phyloP scores from a whole-genome alignment of 805 yeast genomes.

The Yamadazyma endophytica region DNA sequence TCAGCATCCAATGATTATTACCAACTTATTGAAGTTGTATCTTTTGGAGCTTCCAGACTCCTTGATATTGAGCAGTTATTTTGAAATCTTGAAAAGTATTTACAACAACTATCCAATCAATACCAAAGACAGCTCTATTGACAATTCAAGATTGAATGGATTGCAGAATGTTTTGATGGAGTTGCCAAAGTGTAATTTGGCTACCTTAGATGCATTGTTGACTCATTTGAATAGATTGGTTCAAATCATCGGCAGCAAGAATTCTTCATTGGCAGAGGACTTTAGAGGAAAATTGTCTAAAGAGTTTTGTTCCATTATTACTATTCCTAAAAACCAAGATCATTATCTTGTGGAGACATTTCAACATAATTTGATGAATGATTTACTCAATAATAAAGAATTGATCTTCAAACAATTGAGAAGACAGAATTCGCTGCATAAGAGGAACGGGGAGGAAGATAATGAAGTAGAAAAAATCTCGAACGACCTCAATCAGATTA shows the following conservation, averaged over 20 bases:
- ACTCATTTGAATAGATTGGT: conserved; percentile 70
- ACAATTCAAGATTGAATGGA: conserved; percentile 51
- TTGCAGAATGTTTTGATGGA: conserved; percentile 63
- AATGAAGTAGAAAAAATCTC: neutral
- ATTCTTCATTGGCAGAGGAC: conserved; percentile 25
- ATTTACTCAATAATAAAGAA: conserved; percentile 56
- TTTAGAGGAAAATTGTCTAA: conserved; percentile 52
- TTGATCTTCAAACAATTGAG: conserved; percentile 61
- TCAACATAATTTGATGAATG: conserved; percentile 55
- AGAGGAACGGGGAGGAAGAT: neutral
- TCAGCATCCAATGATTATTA: conserved; percentile 53
- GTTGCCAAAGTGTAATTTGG: conserved; percentile 66
- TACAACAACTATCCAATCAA: conserved; percentile 42
- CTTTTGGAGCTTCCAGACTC: conserved; percentile 79
- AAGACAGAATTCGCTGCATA: conserved; percentile 24
- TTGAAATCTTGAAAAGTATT: conserved; percentile 65
- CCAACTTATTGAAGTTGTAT: conserved; percentile 68
- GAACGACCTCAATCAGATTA: neutral
- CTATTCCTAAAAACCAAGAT: conserved; percentile 16
- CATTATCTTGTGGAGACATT: conserved; percentile 49
- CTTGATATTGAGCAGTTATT: conserved; percentile 57
- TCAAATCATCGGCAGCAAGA: conserved; percentile 40
- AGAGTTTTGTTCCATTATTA: conserved; percentile 39
- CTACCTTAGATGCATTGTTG: conserved; percentile 75
- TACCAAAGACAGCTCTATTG: conserved; percentile 32